Evolutionary conservation across 2,329 filamentous ascomycete species (phyloP), one percentile per base, ranked within the genome.

Genomic region (Ophiobolus disseminans): DNA sequence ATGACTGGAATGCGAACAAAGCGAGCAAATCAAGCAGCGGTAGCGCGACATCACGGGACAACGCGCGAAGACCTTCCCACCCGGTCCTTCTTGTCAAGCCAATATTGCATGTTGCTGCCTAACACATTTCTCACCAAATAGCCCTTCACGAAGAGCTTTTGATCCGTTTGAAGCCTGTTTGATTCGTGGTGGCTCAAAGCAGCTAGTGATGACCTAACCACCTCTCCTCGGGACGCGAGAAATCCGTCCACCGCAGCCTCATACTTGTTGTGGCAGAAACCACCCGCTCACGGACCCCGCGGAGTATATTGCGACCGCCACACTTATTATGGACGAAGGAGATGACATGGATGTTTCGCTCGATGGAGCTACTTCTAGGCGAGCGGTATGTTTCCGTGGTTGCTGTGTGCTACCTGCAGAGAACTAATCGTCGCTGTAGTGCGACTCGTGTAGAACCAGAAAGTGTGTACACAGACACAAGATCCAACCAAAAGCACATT

Each of bases 361-460:
- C 17, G 68, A 72, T 43, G 66, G 63, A 16, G 45, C 55, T 28
- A 50, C 60, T 19, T 53, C 58, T 25, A 69, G 67, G 56, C 66
- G 69, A 44, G 69, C 69, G 31, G 68, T 70, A 63, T 26, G 45
- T 39, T 25, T n/a, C 30, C 26, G 20, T 11, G 10, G 11, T 11
- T 22, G 8, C 22, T 11, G 26, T 13, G 13, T 23, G 7, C 25
- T 50, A 7, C 17, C 20, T 17, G 26, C 13, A 28, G 14, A 13
- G 17, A n/a, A 14, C 34, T 40, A 16, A 35, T 20, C 17, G 4
- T n/a, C 30, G 8, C 17, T 39, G 20, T 48, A 73, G 69, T 73
- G 69, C 41, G 69, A 73, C 45, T 62, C 61, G 8, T 73, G 69
- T 40, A 60, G 69, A 35, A 65, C 63, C 10, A 55, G 69, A 19